A percentile compares a stretch with the other conserved stretches of the same genome.
These are phyloP conservation scores for Pichia cactophila DNA, from an alignment of 1,139 yeast genomes.

Conservation along the genomic window DNA sequence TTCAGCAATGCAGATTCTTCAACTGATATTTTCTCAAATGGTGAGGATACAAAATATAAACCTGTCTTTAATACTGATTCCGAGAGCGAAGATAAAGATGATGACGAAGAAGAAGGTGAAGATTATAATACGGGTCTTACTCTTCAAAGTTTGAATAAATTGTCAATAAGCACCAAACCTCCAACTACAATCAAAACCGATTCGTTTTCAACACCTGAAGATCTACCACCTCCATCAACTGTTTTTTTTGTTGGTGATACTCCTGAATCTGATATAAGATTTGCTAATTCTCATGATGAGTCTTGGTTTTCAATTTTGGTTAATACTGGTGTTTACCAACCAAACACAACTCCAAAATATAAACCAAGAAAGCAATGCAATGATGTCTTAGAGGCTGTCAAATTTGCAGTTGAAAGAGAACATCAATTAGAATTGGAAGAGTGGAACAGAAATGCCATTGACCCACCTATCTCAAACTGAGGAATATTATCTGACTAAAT, in stretches of 20 bases:
- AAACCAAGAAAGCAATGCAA: conserved; percentile 67
- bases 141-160: conserved; percentile 32
- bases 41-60: conserved; percentile 9
- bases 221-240: conserved; percentile 75
- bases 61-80: conserved; percentile 15
- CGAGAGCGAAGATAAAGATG: conserved; percentile 29
- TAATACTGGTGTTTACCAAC: conserved; percentile 81
- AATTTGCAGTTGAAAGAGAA: conserved; percentile 76
- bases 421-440: conserved; percentile 62
- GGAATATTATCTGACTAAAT: too few relatives aligned
- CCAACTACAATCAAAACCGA: neutral
- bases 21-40: conserved; percentile 10
- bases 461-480: conserved; percentile 2
- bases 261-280: conserved; percentile 84
- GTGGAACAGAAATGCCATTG: conserved; percentile 42
- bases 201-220: conserved; percentile 20
- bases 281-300: conserved; percentile 78
- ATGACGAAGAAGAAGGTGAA: conserved; percentile 29
- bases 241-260: conserved; percentile 89
- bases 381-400: conserved; percentile 72
- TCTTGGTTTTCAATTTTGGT: conserved; percentile 82
- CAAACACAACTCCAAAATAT: conserved; percentile 70
- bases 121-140: conserved; percentile 23
- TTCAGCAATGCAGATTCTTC: conserved; percentile 15
- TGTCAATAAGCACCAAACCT: conserved; percentile 25